A percentile compares a stretch with the other conserved stretches of the same genome.
Evolutionary conservation across 1,284 basidiomycete genomes (phyloP).

Genomic region (Puccinia polysora): DNA sequence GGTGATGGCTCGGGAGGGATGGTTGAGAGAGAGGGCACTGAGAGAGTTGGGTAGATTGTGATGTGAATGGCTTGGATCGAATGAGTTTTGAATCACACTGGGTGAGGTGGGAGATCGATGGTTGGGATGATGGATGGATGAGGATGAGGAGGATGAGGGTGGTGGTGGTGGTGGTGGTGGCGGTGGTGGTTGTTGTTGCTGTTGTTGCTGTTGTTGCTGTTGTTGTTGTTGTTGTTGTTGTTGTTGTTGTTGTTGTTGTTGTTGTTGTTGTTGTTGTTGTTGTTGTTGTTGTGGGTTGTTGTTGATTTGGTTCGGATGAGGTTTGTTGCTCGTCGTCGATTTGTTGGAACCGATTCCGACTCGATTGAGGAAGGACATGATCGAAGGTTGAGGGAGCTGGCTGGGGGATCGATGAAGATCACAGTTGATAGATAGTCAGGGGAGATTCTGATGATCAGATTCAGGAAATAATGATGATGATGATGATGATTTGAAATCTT

Average conservation of each 20-base stretch:
- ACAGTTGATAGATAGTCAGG: neutral
- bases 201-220: too few species aligned
- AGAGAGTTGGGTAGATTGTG: conserved; percentile 11
- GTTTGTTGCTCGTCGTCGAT: conserved; percentile 7
- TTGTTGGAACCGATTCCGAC: conserved; percentile 39
- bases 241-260: too few species aligned
- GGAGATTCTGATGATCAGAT: too few species aligned
- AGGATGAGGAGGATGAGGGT: conserved; percentile 3
- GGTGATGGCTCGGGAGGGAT: conserved; percentile 23
- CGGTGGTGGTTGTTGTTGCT: neutral
- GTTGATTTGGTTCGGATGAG: too few species aligned
- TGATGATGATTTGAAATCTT: too few species aligned
- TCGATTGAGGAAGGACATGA: conserved; percentile 43
- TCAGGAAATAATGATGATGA: too few species aligned
- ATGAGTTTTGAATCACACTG: neutral
- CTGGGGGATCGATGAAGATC: neutral
- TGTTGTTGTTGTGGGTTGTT: too few species aligned
- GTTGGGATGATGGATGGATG: conserved; percentile 23
- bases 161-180: conserved; percentile 1
- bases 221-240: too few species aligned
- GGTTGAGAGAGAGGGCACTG: conserved; percentile 24
- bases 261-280: too few species aligned
- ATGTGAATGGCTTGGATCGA: conserved; percentile 3
- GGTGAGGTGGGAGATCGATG: conserved; percentile 19
- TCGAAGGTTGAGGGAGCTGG: neutral